Evolutionary conservation across 2,329 filamentous ascomycete species (phyloP).

Genomic region (Tolypocladium guangdongense): DNA sequence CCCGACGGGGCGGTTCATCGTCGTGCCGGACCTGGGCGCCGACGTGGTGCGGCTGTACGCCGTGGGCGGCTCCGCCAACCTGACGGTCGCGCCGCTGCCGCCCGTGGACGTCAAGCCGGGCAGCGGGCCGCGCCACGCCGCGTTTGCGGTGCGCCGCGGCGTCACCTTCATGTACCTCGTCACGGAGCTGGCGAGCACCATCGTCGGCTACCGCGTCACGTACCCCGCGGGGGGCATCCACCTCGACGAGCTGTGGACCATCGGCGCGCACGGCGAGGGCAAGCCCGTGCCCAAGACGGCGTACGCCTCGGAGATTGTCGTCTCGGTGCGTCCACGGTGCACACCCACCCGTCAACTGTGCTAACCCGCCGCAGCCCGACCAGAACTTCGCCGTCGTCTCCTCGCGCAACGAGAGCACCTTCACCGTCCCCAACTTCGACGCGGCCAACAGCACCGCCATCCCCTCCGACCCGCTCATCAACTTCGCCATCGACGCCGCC

Average conservation of each 20-base stretch:
- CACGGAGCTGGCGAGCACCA: slow-evolving; percentile 47
- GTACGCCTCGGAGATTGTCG: slow-evolving; percentile 42
- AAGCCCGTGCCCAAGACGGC: slow-evolving; percentile 27
- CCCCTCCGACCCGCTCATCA: slow-evolving; percentile 53
- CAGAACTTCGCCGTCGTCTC: slow-evolving; percentile 54
- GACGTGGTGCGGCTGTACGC: slow-evolving; percentile 49
- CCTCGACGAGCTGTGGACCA: slow-evolving; percentile 36
- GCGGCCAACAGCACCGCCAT: slow-evolving; percentile 30
- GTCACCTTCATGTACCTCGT: slow-evolving; percentile 48
- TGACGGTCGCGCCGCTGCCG: slow-evolving; percentile 26
- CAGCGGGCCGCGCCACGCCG: slow-evolving; percentile 53
- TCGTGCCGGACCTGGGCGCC: slow-evolving; percentile 56
- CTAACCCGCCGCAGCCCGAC: slow-evolving; percentile 33
- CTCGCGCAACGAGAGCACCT: slow-evolving; percentile 51
- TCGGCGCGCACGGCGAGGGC: slow-evolving; percentile 35
- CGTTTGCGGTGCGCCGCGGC: slow-evolving; percentile 37
- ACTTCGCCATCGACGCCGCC: slow-evolving; percentile 41
- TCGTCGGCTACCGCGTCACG: slow-evolving; percentile 44
- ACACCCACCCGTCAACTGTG: background rate
- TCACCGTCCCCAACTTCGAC: slow-evolving; percentile 35
- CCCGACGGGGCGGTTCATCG: slow-evolving; percentile 49
- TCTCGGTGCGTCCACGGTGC: slow-evolving; percentile 46
- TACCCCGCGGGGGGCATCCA: slow-evolving; percentile 34
- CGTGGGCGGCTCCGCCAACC: slow-evolving; percentile 28
- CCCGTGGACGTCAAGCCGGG: slow-evolving; percentile 36